Evolutionary conservation across 805 yeast species (phyloP).

Genomic region (Helenozyma rhizophorensis): DNA sequence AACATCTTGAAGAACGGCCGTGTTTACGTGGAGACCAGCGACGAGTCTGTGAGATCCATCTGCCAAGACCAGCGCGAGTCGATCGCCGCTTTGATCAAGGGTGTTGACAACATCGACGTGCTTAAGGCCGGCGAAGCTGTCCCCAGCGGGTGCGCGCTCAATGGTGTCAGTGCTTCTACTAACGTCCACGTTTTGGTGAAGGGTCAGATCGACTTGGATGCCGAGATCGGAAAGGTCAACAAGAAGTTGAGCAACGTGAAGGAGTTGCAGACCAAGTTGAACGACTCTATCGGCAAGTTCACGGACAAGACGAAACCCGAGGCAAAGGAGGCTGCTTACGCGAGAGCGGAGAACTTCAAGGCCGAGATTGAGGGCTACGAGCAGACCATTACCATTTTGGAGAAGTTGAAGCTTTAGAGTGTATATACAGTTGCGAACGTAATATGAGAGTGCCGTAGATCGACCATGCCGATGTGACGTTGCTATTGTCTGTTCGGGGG

Average conservation of each 20-base stretch:
- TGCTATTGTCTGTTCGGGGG: too few relatives aligned
- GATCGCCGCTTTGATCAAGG: slow-evolving; percentile 89
- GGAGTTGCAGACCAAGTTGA: slow-evolving; percentile 56
- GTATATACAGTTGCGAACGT: too few relatives aligned
- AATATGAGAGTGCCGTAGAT: too few relatives aligned
- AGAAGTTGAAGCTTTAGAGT: slow-evolving; percentile 57
- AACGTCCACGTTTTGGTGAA: slow-evolving; percentile 88
- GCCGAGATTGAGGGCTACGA: slow-evolving; percentile 92
- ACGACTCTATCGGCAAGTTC: slow-evolving; percentile 78
- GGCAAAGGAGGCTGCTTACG: slow-evolving; percentile 72
- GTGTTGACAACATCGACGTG: slow-evolving; percentile 71
- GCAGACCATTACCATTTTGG: slow-evolving; percentile 79
- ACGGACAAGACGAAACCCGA: slow-evolving; percentile 78
- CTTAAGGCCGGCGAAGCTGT: slow-evolving; percentile 51
- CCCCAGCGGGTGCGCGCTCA: slow-evolving; percentile 89
- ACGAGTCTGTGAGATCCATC: slow-evolving; percentile 44
- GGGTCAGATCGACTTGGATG: slow-evolving; percentile 91
- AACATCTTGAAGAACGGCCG: slow-evolving; percentile 84
- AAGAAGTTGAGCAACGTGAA: slow-evolving; percentile 68
- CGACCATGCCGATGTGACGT: too few relatives aligned
- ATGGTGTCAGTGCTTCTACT: slow-evolving; percentile 73
- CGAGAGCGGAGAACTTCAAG: slow-evolving; percentile 60
- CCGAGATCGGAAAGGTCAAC: slow-evolving; percentile 78
- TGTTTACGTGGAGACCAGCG: slow-evolving; percentile 71
- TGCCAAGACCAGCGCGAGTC: slow-evolving; percentile 73